Conservation (phyloP, 2,329 filamentous ascomycete genomes). For the Cladophialophora chaetospira region DNA sequence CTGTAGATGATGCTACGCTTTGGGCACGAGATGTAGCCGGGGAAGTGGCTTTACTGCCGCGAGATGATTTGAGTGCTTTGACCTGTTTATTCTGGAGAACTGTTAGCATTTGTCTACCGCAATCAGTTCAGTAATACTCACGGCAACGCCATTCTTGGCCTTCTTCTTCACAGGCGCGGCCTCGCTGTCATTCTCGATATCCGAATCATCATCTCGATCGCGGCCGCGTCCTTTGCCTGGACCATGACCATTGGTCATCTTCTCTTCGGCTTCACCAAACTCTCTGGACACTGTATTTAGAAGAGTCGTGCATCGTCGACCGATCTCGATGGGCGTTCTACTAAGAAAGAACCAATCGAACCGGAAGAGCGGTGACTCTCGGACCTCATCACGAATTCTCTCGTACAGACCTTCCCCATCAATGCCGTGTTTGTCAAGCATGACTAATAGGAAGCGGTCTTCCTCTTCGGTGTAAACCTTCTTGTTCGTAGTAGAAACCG, state of each 20-base stretch:
- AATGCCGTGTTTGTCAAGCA: slow-evolving; percentile 88
- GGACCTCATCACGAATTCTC: slow-evolving; percentile 93
- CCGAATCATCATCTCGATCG: slow-evolving; percentile 70
- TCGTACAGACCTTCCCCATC: slow-evolving; percentile 91
- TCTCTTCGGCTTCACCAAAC: slow-evolving; percentile 69
- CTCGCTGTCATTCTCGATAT: slow-evolving; percentile 80
- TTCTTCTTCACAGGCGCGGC: slow-evolving; percentile 92
- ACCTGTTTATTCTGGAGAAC: slow-evolving; percentile 82
- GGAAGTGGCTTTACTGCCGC: slow-evolving; percentile 59
- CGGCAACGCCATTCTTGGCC: slow-evolving; percentile 77
- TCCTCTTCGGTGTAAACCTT: slow-evolving; percentile 99
- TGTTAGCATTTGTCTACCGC: slow-evolving; percentile 24
- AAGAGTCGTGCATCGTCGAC: slow-evolving; percentile 87
- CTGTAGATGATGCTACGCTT: slow-evolving; percentile 76
- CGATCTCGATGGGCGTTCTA: slow-evolving; percentile 88
- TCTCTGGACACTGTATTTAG: slow-evolving; percentile 93
- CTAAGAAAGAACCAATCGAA: slow-evolving; percentile 99
- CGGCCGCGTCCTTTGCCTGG: slow-evolving; percentile 67
- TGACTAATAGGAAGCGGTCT: slow-evolving; percentile 89
- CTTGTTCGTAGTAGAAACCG: slow-evolving; percentile 98
- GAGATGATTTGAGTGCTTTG: slow-evolving; percentile 75
- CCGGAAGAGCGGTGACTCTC: slow-evolving; percentile 89
- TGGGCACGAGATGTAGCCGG: slow-evolving; percentile 79
- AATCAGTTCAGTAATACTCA: slow-evolving; percentile 42
- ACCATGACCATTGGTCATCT: slow-evolving; percentile 59